Evolutionary conservation across 2,329 filamentous ascomycete genomes (phyloP), one percentile per base, ranked within the genome.

Genomic region (Aaosphaeria arxii): DNA sequence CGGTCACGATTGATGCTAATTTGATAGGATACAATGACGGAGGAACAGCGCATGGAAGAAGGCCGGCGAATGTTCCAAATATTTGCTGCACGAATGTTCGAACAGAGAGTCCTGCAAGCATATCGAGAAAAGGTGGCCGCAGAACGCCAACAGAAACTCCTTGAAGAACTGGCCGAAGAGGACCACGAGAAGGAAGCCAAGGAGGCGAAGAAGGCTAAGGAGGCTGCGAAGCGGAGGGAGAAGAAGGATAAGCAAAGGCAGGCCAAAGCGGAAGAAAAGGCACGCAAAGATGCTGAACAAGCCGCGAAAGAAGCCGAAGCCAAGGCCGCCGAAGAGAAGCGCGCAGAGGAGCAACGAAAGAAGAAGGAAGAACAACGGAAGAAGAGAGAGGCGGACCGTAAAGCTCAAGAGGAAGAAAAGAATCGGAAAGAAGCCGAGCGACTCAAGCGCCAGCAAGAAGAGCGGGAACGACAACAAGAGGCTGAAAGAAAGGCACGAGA

Each of bases 51-150:
- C 52, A 97, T 99, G 94, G 91, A 97, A 70, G 94, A 99, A 77
- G 94, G 94, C 52, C 85, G 94, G 48, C 83, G 92, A 59, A 99
- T 99, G 94, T 99, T 99, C 69, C 94, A 99, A 71, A 97, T 99
- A 70, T 99, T 99, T 71, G 94, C 94, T 52, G 94, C 94, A 49
- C 86, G 94, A 54, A 99, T 99, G 94, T 99, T 99, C 71, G 94
- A 99, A 74, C 94, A 99, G 71, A 83, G 94, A 54, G 94, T 99
- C 24, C 79, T 99, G 50, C 92, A 89, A 39, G 94, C 94, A n/a
- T 99, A 99, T 73, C 88, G 91, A 70, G 92, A 97, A 74, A 96
- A 96, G 70, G 92, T 99, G 3, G 90, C 94, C 13, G 85, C 87
- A 60, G 92, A 99, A 73, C 88, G 94, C 30, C 92, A 96, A 66